These are phyloP conservation scores for Saccharomycopsis vini DNA, from an alignment of 805 yeast genomes.

Conservation along the genomic window DNA sequence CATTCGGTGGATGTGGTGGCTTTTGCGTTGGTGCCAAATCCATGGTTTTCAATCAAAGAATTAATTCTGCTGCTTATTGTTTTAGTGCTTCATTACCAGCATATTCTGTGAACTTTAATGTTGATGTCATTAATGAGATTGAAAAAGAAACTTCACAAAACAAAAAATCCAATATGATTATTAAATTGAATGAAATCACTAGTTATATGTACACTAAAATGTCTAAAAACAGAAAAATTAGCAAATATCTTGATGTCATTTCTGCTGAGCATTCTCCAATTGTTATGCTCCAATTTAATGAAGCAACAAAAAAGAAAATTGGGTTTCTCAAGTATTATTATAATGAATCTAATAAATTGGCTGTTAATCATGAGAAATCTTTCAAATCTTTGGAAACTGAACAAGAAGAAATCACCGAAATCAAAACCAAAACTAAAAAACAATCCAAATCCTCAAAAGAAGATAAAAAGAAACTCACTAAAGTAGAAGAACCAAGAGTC, in stretches of 20 bases:
- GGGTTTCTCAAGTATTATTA: conserved; percentile 34
- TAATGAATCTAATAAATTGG: conserved; percentile 29
- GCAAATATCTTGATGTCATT: conserved; percentile 38
- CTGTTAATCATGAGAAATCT: conserved; percentile 23
- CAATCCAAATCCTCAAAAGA: not conserved
- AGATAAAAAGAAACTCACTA: not conserved
- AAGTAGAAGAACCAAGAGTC: conserved; percentile 7
- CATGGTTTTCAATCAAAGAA: conserved; percentile 87
- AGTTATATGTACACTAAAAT: conserved; percentile 33
- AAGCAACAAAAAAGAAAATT: conserved; percentile 34
- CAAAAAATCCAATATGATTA: conserved; percentile 31
- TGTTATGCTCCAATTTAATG: conserved; percentile 53
- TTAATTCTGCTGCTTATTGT: conserved; percentile 82
- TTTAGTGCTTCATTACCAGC: conserved; percentile 95
- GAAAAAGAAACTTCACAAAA: conserved; percentile 26
- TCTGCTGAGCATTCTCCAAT: conserved; percentile 59
- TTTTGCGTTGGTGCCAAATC: conserved; percentile 80
- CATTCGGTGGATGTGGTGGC: conserved; percentile 85
- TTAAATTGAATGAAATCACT: conserved; percentile 33
- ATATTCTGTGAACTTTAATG: conserved; percentile 63
- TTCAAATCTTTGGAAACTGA: conserved; percentile 7
- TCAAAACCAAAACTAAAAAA: not conserved
- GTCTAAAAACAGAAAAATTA: conserved; percentile 28
- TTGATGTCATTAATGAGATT: conserved; percentile 45
- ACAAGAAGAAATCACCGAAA: not conserved